Percentiles rank a stretch among this genome's conserved stretches.
These are phyloP conservation scores for Oryza officinalis DNA, from an alignment of 176 grass and related monocot genomes.

Conservation along the genomic window DNA sequence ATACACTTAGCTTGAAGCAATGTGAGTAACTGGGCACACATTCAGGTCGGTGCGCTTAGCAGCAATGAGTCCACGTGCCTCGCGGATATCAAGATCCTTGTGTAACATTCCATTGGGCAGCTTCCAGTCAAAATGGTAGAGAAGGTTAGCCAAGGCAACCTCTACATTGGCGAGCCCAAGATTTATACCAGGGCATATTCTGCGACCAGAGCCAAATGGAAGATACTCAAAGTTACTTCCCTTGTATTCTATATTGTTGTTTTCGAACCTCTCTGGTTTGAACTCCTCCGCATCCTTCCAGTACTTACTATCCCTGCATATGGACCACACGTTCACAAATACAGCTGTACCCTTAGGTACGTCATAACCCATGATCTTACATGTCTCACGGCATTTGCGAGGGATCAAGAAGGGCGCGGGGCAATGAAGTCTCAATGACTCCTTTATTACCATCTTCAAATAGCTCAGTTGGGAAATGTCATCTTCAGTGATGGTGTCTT, in stretches of 20 bases:
- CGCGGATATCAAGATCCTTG: neutral
- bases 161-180: no score
- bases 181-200: no score
- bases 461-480: constrained; percentile 2
- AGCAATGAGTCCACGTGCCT: neutral
- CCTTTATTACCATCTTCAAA: constrained; percentile 8
- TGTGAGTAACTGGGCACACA: neutral
- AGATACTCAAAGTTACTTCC: no score
- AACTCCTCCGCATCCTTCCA: constrained; percentile 11
- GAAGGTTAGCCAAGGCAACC: no score
- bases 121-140: constrained; percentile 33
- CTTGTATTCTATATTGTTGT: no score
- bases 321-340: neutral
- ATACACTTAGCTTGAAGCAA: neutral
- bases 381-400: neutral
- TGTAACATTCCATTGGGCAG: neutral
- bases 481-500: neutral
- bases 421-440: neutral
- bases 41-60: neutral
- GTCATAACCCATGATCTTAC: constrained; percentile 33
- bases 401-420: no score
- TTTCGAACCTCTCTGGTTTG: no score
- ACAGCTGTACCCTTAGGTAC: neutral
- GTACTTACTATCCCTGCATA: neutral
- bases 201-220: no score